Evolutionary conservation across 148 eudicot species (phyloP).

Genomic region (Hydrangea macrophylla): DNA sequence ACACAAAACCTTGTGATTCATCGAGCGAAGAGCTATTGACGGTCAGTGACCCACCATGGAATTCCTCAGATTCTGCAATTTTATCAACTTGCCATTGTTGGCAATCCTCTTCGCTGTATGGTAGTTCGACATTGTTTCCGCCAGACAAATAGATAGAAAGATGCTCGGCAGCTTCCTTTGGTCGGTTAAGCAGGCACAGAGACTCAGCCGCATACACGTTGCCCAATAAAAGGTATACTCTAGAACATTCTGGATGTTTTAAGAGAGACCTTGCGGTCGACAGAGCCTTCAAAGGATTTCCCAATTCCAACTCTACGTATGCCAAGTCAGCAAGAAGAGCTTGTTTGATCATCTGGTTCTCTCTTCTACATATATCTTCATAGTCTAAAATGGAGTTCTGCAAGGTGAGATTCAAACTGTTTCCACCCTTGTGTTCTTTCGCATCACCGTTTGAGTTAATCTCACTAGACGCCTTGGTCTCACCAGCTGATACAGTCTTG

Average conservation of each 20-base stretch:
- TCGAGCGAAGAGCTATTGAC: slow-evolving; percentile 22
- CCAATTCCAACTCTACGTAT: slow-evolving; percentile 72
- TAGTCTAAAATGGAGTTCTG: slow-evolving; percentile 48
- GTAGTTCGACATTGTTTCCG: slow-evolving; percentile 46
- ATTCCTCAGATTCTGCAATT: slow-evolving; percentile 53
- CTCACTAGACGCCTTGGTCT: slow-evolving; percentile 44
- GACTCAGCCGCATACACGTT: slow-evolving; percentile 87
- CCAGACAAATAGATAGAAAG: slow-evolving; percentile 49
- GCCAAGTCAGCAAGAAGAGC: slow-evolving; percentile 75
- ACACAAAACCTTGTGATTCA: slow-evolving; percentile 37
- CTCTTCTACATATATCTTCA: slow-evolving; percentile 54
- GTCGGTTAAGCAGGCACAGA: slow-evolving; percentile 71
- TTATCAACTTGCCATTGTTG: slow-evolving; percentile 57
- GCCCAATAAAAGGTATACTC: slow-evolving; percentile 55
- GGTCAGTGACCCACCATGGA: slow-evolving; percentile 26
- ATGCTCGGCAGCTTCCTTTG: slow-evolving; percentile 83
- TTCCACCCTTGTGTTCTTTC: slow-evolving; percentile 58
- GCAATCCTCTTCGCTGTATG: slow-evolving; percentile 73
- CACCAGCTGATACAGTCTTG: slow-evolving; percentile 37
- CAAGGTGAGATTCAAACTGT: slow-evolving; percentile 28
- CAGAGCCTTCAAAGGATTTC: slow-evolving; percentile 69
- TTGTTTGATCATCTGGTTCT: slow-evolving; percentile 69
- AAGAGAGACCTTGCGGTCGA: slow-evolving; percentile 57
- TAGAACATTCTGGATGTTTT: slow-evolving; percentile 60
- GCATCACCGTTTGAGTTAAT: slow-evolving; percentile 66